These are phyloP conservation scores for Peniophora sp. DNA, from an alignment of 1,284 basidiomycete species.

Conservation along the genomic window DNA sequence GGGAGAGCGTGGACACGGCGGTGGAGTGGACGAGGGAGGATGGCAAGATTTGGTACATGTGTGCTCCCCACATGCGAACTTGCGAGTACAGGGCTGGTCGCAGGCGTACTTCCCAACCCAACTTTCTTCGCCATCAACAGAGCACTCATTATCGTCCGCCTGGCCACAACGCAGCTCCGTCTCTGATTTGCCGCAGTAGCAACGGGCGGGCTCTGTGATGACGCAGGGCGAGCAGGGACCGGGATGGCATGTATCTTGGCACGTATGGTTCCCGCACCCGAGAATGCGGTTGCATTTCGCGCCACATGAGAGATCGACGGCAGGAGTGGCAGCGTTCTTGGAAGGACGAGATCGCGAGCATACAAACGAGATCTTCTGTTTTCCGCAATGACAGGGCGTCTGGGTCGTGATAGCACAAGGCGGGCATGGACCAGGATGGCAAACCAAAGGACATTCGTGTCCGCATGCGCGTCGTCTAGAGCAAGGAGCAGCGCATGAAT, in stretches of 20 bases:
- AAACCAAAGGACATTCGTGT: constrained; percentile 66
- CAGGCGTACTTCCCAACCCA: constrained; percentile 76
- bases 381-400: constrained; percentile 61
- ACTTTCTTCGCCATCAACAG: constrained; percentile 18
- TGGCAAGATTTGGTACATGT: constrained; percentile 65
- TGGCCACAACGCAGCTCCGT: constrained; percentile 63
- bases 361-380: constrained; percentile 51
- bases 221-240: constrained; percentile 64
- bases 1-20: constrained; percentile 71
- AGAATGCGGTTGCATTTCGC: constrained; percentile 50
- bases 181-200: constrained; percentile 72
- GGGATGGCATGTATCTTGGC: constrained; percentile 59
- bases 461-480: constrained; percentile 53
- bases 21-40: constrained; percentile 51
- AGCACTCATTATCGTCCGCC: constrained; percentile 25
- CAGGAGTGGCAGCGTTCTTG: constrained; percentile 17
- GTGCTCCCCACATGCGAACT: constrained; percentile 74
- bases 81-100: constrained; percentile 29
- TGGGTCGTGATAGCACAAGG: constrained; percentile 49
- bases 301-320: constrained; percentile 55
- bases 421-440: constrained; percentile 77
- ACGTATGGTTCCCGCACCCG: constrained; percentile 64
- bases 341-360: constrained; percentile 43
- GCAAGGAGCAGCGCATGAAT: constrained; percentile 80
- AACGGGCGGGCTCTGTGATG: constrained; percentile 45